These are phyloP conservation scores for Chlorella sp. DNA, from an alignment of 139 green algal species.

Conservation along the genomic window DNA sequence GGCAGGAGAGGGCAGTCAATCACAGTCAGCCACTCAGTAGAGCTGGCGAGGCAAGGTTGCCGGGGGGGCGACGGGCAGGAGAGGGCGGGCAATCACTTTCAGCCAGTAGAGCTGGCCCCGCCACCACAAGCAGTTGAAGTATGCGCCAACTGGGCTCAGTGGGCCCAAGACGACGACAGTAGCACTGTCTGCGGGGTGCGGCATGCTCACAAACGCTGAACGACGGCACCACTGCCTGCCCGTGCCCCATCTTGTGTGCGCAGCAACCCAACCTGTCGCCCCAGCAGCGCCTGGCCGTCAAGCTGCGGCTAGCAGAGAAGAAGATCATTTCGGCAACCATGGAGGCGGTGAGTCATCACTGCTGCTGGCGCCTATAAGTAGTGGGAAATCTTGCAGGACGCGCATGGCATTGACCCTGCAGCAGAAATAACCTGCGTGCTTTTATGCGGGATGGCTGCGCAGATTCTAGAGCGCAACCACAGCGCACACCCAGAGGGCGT, in stretches of 20 bases:
- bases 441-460: too few relatives aligned
- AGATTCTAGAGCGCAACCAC: neutral
- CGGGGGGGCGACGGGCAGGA: neutral
- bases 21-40: neutral
- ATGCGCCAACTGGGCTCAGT: neutral
- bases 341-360: constrained; percentile 23
- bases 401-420: neutral
- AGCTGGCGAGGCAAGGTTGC: neutral
- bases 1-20: neutral
- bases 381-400: neutral
- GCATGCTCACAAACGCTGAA: neutral
- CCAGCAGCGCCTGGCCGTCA: constrained; percentile 45
- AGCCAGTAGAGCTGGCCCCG: neutral
- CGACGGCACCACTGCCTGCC: constrained; percentile 20
- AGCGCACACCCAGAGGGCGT: neutral
- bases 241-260: constrained; percentile 33
- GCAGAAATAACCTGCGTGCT: neutral
- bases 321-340: constrained; percentile 30
- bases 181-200: neutral
- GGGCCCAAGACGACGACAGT: neutral
- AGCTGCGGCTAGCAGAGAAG: constrained; percentile 60
- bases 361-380: neutral
- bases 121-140: neutral
- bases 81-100: neutral
- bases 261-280: constrained; percentile 19